These are phyloP conservation scores for Phytophthora multivora DNA, from an alignment of 352 stramenopile genomes.

Conservation along the genomic window DNA sequence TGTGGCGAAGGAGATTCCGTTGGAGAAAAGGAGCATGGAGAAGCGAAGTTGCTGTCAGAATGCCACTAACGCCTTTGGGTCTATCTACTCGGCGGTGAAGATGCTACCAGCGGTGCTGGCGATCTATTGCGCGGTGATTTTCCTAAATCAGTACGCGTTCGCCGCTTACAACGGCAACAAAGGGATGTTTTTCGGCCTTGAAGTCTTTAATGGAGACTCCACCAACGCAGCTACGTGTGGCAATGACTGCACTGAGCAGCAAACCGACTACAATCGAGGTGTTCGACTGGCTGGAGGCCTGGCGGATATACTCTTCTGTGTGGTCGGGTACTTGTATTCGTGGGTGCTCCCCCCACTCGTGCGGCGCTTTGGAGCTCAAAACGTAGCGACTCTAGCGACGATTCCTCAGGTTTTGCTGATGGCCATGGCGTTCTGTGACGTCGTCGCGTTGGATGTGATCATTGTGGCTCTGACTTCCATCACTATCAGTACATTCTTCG, in stretches of 20 bases:
- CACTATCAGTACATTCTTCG: conserved; percentile 50
- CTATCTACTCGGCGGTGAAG: conserved; percentile 33
- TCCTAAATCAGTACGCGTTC: conserved; percentile 56
- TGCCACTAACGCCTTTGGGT: conserved; percentile 28
- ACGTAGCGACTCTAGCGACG: conserved; percentile 34
- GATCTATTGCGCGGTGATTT: conserved; percentile 45
- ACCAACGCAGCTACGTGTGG: conserved; percentile 35
- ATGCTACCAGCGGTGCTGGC: conserved; percentile 27
- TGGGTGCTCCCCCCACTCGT: conserved; percentile 51
- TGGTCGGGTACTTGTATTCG: conserved; percentile 50
- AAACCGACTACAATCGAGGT: conserved; percentile 48
- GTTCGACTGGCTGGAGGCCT: conserved; percentile 49
- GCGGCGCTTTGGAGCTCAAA: conserved; percentile 36
- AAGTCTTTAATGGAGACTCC: conserved; percentile 48
- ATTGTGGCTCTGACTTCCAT: conserved; percentile 50
- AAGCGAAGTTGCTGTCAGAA: conserved; percentile 21
- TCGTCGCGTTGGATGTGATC: conserved; percentile 36
- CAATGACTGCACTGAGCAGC: conserved; percentile 38
- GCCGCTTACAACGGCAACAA: conserved; percentile 67
- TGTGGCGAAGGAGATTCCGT: conserved; percentile 36
- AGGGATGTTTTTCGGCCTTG: conserved; percentile 64
- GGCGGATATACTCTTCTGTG: conserved; percentile 47
- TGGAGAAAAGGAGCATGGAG: conserved; percentile 18
- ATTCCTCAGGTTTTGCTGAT: conserved; percentile 53
- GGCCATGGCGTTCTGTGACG: conserved; percentile 45